A percentile compares a stretch with the other conserved stretches of the same genome.
Conservation (phyloP, 208 protist genomes). For the Herpetomonas tarakana region DNA sequence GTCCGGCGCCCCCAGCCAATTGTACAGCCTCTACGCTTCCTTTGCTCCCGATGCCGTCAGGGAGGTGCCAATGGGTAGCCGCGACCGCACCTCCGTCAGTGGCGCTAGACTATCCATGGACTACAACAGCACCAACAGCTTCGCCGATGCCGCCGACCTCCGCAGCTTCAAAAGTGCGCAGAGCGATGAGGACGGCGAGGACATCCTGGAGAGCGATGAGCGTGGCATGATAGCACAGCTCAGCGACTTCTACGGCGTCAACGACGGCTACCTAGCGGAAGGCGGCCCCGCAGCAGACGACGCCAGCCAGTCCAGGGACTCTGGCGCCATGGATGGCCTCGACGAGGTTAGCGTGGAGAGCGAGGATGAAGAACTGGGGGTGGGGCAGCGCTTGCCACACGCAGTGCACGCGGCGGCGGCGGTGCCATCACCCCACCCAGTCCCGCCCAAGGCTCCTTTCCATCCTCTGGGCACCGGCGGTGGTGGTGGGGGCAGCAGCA, state of each 20-base stretch:
- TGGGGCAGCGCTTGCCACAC: no score
- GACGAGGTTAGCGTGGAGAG: neutral
- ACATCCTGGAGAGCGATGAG: conserved; percentile 2
- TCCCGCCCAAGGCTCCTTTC: no score
- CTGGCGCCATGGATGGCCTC: neutral
- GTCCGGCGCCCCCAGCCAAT: no score
- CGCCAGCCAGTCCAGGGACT: neutral
- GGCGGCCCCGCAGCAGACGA: no score
- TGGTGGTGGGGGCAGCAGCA: no score
- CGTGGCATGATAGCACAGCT: neutral
- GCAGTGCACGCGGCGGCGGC: no score
- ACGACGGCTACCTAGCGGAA: neutral
- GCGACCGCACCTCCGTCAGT: neutral
- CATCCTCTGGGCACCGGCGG: no score
- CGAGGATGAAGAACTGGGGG: neutral
- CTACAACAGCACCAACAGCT: neutral
- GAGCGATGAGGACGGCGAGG: neutral
- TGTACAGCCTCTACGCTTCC: neutral
- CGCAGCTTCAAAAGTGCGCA: conserved; percentile 2
- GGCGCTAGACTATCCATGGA: neutral
- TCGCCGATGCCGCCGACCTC: neutral
- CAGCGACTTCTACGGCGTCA: conserved; percentile 1
- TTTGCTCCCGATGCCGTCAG: neutral
- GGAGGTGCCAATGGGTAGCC: no score
- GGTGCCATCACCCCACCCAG: neutral